Base-by-base conservation (phyloP, 2,329 filamentous ascomycete species). In the Acephala macrosclerotiorum region DNA sequence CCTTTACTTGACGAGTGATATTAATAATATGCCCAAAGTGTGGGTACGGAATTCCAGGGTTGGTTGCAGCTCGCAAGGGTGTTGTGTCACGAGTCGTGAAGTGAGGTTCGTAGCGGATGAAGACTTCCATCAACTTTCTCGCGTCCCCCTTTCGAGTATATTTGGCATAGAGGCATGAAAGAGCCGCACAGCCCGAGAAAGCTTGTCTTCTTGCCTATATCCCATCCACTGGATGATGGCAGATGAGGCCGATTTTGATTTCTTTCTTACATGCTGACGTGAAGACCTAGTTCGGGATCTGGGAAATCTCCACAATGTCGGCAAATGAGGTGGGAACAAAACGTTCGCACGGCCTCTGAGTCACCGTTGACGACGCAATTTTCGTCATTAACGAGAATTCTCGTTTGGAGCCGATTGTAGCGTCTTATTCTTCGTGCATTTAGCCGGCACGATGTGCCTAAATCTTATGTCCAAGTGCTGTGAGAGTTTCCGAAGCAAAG, bases 181-280 rank as follows among this genome's bases (percentile, higher is more conserved):
- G 25, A 29, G 49, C 49, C 25, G 14, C 9, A 53, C 49, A 25
- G 25, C 22, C 49, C 49, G 49, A 53, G 25, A 53, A 53, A 53
- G 49, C 49, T 53, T 53, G 25, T 53, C n/a, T 22, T 11, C 12
- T 22, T 49, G 45, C 45, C 45, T n/a, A 25, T 25, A 11, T 49
- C 1, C 20, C 42, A 18, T 2, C 40, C 40, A 42, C 16, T 42
- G n/a, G 40, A 42, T 42, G 40, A 16, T 42, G 40, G 40, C 40
- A 42, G 40, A 42, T 42, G 40, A 42, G 40, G 40, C 40, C 7
- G 40, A 42, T 42, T n/a, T 42, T 7, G 16, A 18, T 42, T 6
- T 18, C 6, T 42, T 5, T 42, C n/a, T 16, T n/a, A 42, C n/a
- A n/a, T 42, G 40, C 40, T 42, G 40, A 42, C 40, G n/a, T 18